These are phyloP conservation scores for Xylaria sp. DNA, from an alignment of 2,329 filamentous ascomycete genomes.

Conservation along the genomic window DNA sequence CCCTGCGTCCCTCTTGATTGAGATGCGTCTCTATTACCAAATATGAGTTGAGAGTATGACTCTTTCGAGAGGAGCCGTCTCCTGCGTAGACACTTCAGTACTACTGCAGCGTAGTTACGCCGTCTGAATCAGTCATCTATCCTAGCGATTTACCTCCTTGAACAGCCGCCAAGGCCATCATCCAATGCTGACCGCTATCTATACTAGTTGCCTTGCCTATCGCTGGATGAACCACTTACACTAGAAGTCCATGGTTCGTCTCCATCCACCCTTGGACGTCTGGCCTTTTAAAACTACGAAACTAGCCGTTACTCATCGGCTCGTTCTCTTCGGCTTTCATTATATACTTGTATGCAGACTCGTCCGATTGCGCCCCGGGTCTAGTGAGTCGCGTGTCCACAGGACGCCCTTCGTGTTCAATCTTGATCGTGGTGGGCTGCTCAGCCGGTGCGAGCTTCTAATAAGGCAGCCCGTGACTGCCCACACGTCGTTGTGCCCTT, in stretches of 20 bases:
- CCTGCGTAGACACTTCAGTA: not conserved
- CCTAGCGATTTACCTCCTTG: not conserved
- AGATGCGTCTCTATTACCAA: constrained; percentile 17
- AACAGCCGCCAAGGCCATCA: not conserved
- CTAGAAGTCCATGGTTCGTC: constrained; percentile 13
- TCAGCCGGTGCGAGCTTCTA: constrained; percentile 24
- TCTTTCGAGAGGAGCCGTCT: constrained; percentile 20
- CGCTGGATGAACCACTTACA: constrained; percentile 1
- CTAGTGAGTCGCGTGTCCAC: constrained; percentile 22
- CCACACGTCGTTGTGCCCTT: constrained; percentile 31
- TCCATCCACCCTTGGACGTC: constrained; percentile 4
- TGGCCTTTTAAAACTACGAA: constrained; percentile 24
- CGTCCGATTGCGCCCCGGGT: constrained; percentile 26
- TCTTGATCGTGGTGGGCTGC: constrained; percentile 20
- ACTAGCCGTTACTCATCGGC: constrained; percentile 18
- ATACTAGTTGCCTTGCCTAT: constrained; percentile 8
- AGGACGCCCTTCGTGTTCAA: constrained; percentile 24
- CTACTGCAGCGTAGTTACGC: not conserved
- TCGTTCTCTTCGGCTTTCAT: constrained; percentile 3
- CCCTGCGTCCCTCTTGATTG: constrained; percentile 5
- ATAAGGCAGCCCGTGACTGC: constrained; percentile 9
- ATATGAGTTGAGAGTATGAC: constrained; percentile 25
- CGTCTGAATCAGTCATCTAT: constrained; percentile 6
- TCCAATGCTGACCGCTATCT: constrained; percentile 28
- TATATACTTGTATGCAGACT: constrained; percentile 18